phyloP scores from a whole-genome alignment of 352 stramenopile genomes.

The Thalassiosira sp. region DNA sequence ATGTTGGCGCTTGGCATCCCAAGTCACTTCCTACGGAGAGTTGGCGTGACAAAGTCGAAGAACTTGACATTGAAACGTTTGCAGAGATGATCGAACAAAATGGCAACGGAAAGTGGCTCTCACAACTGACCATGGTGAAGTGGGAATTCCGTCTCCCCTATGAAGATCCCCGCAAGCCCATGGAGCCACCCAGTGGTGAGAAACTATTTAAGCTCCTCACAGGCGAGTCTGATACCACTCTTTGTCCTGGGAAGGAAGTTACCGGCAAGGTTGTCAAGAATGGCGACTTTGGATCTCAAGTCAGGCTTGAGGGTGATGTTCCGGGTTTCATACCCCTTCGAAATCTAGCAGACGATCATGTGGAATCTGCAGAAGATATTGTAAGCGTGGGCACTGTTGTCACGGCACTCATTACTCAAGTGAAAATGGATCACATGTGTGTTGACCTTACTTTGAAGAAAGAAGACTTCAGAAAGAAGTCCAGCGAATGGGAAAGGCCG shows the following conservation, averaged over 20 bases:
- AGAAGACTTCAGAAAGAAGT: constrained; percentile 81
- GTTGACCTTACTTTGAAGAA: constrained; percentile 82
- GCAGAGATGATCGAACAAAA: constrained; percentile 80
- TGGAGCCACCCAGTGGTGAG: constrained; percentile 72
- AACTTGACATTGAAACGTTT: constrained; percentile 84
- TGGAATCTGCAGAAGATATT: constrained; percentile 81
- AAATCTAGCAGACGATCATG: constrained; percentile 80
- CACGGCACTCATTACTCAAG: constrained; percentile 80
- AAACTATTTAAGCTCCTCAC: constrained; percentile 81
- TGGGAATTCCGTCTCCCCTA: constrained; percentile 84
- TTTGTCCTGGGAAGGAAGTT: constrained; percentile 81
- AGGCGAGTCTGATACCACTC: constrained; percentile 75
- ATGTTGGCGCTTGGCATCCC: constrained; percentile 72
- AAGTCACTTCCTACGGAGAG: constrained; percentile 66
- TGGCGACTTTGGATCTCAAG: constrained; percentile 79
- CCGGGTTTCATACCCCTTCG: constrained; percentile 79
- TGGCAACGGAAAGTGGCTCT: constrained; percentile 70
- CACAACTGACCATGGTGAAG: constrained; percentile 84
- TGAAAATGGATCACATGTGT: constrained; percentile 84
- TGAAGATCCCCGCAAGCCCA: constrained; percentile 76
- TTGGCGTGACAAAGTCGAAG: constrained; percentile 82
- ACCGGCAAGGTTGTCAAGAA: constrained; percentile 79
- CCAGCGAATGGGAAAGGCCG: constrained; percentile 76
- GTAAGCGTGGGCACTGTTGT: constrained; percentile 78
- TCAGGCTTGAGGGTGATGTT: constrained; percentile 83